Conservation (phyloP, 2,329 filamentous ascomycete genomes). For the Apiospora saccharicola region DNA sequence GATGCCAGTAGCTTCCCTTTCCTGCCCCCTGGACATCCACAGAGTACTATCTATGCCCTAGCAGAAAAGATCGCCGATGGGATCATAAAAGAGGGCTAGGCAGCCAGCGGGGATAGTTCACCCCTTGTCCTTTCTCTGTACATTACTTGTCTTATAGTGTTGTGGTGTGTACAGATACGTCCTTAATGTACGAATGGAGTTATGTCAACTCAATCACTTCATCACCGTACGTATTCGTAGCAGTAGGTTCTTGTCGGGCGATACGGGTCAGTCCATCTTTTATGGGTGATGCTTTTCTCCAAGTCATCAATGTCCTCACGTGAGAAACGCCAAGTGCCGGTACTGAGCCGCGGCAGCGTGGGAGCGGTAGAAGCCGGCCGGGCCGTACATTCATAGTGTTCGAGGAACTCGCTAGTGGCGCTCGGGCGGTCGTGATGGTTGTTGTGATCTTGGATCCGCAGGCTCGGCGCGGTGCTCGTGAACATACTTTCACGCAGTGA, state of each 20-base stretch:
- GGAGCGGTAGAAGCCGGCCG: not conserved
- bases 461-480: not conserved
- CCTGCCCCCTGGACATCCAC: conserved; percentile 28
- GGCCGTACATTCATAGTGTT: not conserved
- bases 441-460: not conserved
- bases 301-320: not conserved
- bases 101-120: not conserved
- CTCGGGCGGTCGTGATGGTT: not conserved
- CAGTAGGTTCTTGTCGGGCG: not conserved
- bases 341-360: not conserved
- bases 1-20: conserved; percentile 30
- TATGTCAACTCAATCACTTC: not conserved
- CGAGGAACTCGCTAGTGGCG: not conserved
- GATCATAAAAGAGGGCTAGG: not conserved
- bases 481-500: not conserved
- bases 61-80: conserved; percentile 27
- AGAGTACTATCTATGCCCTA: conserved; percentile 26
- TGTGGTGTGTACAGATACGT: not conserved
- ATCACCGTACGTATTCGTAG: not conserved
- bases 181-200: not conserved
- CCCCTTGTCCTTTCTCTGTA: not conserved
- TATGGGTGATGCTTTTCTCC: not conserved
- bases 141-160: not conserved
- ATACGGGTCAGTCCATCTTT: not conserved
- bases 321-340: conserved; percentile 1